Percentiles rank a stretch among this genome's conserved stretches.
phyloP scores from a whole-genome alignment of 1,284 basidiomycete genomes.

The Cerioporus squamosus region DNA sequence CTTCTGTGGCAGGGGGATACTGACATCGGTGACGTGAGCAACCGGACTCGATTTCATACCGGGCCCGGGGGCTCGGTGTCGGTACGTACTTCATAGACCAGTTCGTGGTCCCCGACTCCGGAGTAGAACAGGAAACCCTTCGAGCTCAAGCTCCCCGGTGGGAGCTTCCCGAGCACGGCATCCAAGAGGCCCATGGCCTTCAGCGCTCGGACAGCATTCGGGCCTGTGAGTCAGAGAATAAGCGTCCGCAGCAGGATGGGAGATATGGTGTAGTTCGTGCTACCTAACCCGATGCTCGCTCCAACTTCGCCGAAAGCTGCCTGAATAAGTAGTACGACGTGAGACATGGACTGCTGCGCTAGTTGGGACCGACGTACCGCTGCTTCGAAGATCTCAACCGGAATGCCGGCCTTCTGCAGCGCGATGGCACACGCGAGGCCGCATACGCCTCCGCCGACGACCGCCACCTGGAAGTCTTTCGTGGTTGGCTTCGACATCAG shows the following conservation, averaged over 20 bases:
- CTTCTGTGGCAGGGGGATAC: constrained; percentile 20
- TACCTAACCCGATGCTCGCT: constrained; percentile 58
- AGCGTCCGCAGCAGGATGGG: neutral
- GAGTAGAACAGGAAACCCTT: constrained; percentile 47
- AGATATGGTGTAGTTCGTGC: constrained; percentile 1
- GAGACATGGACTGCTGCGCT: neutral
- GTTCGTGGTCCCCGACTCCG: constrained; percentile 45
- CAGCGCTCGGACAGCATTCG: constrained; percentile 54
- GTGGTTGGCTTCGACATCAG: too few species aligned
- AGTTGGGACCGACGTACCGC: neutral
- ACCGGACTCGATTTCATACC: neutral
- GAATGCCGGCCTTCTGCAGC: constrained; percentile 46
- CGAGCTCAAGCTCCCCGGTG: constrained; percentile 36
- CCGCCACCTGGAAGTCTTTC: constrained; percentile 45
- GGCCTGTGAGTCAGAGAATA: constrained; percentile 37
- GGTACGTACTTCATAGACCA: constrained; percentile 49
- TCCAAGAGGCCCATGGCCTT: constrained; percentile 48
- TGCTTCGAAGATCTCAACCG: constrained; percentile 47
- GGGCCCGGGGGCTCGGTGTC: neutral
- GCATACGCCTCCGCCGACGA: constrained; percentile 59
- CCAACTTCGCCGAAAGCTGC: constrained; percentile 54
- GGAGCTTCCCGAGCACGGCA: constrained; percentile 41
- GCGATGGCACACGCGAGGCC: constrained; percentile 52
- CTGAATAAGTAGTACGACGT: constrained; percentile 31
- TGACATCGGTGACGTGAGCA: neutral